Conservation (phyloP, 1,139 yeast species). For the Yamadazyma atlantica region DNA sequence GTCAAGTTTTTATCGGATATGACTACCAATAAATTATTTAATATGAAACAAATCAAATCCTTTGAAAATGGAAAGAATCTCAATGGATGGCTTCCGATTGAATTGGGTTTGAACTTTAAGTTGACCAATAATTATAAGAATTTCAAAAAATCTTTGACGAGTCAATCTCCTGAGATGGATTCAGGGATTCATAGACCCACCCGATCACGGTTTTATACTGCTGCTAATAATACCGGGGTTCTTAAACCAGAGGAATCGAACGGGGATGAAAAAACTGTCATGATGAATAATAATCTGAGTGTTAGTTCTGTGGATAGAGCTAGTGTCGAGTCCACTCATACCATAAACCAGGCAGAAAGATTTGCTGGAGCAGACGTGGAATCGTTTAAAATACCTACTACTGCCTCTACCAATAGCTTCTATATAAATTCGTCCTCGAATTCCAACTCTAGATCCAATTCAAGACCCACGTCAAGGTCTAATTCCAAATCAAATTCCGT, state of each 20-base stretch:
- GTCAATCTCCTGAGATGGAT: background rate
- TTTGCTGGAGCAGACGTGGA: background rate
- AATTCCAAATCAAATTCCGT: slow-evolving; percentile 4
- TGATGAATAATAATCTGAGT: slow-evolving; percentile 1
- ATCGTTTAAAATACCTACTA: background rate
- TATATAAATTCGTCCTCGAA: background rate
- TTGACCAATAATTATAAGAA: slow-evolving; percentile 29
- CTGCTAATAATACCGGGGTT: background rate
- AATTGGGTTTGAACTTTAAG: slow-evolving; percentile 36
- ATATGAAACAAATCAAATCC: slow-evolving; percentile 38
- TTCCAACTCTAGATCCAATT: background rate
- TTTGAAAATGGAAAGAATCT: slow-evolving; percentile 43
- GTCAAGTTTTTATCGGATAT: slow-evolving; percentile 33
- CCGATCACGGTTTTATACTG: background rate
- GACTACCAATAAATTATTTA: slow-evolving; percentile 29
- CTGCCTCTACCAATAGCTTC: background rate
- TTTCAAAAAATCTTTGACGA: slow-evolving; percentile 17
- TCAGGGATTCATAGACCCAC: background rate
- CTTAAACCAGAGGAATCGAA: too few relatives aligned
- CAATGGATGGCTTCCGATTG: slow-evolving; percentile 71
- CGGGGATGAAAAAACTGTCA: background rate
- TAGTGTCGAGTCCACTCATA: background rate
- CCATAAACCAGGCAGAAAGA: background rate
- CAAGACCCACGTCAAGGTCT: background rate
- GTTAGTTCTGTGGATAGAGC: background rate